A percentile compares a stretch with the other conserved stretches of the same genome.
phyloP scores from a whole-genome alignment of 306 rosid genomes.

The Dalbergia oliveri region DNA sequence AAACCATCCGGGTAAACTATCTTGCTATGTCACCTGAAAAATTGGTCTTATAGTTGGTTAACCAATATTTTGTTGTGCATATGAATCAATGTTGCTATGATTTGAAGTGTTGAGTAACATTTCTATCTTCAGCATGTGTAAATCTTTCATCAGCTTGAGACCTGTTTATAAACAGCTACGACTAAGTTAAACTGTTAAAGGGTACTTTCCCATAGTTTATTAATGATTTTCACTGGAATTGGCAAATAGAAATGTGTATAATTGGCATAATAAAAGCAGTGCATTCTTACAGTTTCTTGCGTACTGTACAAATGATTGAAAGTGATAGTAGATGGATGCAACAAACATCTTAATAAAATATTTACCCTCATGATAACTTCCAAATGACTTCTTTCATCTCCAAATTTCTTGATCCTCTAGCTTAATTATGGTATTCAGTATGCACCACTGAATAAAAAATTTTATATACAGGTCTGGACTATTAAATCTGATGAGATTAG shows the following conservation, averaged over 20 bases:
- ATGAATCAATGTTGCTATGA: constrained; percentile 13
- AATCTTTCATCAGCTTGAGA: constrained; percentile 26
- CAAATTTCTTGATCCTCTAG: constrained; percentile 20
- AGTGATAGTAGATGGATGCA: constrained; percentile 1
- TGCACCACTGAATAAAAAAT: constrained; percentile 32
- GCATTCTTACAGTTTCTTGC: constrained; percentile 22
- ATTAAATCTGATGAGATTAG: constrained; percentile 74
- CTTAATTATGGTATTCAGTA: constrained; percentile 1
- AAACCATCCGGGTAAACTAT: constrained; percentile 81
- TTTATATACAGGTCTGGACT: constrained; percentile 69
- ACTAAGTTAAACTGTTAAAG: not conserved
- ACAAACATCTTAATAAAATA: constrained; percentile 4
- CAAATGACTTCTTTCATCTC: constrained; percentile 17
- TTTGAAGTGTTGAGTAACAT: constrained; percentile 23
- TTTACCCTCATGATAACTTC: constrained; percentile 13
- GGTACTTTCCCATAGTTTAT: not conserved
- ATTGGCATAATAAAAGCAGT: not conserved
- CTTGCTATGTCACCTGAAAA: constrained; percentile 30
- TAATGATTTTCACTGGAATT: constrained; percentile 3
- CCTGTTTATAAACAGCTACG: constrained; percentile 20
- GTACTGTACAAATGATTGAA: constrained; percentile 16
- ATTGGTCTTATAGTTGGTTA: constrained; percentile 16
- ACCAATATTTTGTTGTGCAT: constrained; percentile 14
- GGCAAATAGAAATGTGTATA: constrained; percentile 22
- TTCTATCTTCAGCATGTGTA: not conserved